Conservation (phyloP, 2,329 filamentous ascomycete species). For the Simplicillium aogashimaense region DNA sequence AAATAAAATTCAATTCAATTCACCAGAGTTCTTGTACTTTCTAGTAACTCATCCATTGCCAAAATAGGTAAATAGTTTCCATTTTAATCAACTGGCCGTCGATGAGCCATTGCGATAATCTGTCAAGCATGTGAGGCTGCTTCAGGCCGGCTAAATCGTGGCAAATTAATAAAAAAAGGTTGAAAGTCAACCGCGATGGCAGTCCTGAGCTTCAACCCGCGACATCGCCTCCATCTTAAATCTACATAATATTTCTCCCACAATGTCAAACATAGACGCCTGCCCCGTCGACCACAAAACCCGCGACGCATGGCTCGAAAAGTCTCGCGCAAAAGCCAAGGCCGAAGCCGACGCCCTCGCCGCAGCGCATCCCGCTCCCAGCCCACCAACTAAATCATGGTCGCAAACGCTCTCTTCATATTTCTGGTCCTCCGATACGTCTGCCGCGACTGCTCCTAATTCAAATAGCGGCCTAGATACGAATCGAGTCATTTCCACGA, state of each 20-base stretch:
- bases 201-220: no score
- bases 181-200: no score
- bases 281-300: constrained; percentile 91
- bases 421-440: constrained; percentile 25
- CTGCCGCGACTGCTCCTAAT: constrained; percentile 10
- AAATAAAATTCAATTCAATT: no score
- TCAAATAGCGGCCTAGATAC: constrained; percentile 39
- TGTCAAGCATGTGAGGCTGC: no score
- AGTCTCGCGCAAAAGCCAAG: constrained; percentile 37
- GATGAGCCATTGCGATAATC: no score
- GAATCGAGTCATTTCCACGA: constrained; percentile 68
- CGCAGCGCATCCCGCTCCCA: constrained; percentile 6
- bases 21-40: no score
- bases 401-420: constrained; percentile 29
- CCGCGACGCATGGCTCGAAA: constrained; percentile 75
- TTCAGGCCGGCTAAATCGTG: no score
- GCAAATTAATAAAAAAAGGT: no score
- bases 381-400: constrained; percentile 31
- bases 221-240: no score
- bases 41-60: no score
- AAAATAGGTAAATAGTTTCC: no score
- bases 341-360: constrained; percentile 27
- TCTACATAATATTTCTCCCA: not conserved
- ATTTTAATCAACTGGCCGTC: no score
- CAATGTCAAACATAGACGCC: constrained; percentile 18